Evolutionary conservation across 192 early-diverging fungal species (phyloP), one percentile per base, ranked within the genome.

Genomic region (Pilaira anomala): DNA sequence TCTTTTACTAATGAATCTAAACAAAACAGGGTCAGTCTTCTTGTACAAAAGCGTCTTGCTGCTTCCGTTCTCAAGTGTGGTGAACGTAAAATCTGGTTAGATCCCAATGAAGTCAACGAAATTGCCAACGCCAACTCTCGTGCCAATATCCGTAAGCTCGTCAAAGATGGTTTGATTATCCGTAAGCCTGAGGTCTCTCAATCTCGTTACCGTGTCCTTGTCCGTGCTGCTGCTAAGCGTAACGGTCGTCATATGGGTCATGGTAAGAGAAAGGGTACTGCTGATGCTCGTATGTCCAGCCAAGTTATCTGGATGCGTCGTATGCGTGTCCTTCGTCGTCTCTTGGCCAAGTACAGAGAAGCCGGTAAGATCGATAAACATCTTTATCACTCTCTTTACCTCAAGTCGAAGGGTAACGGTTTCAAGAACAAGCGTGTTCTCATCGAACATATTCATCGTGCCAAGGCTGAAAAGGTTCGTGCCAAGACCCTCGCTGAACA

Each of bases 361-460:
- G 77, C 89, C 73, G 91, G 90, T 71, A 98, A 98, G 90, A 97
- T 98, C 68, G 95, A 98, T 84, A 85, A 88, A 73, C 95, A 97
- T 86, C 85, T 98, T 88, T 89, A 86, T 50, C 96, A 95, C 83
- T 78, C 83, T 73, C 85, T 98, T 71, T 98, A 98, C 88, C 77
- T 95, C 76, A 97, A 96, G 88, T 84, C 93, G 63, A 98, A 98
- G 92, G 96, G 96, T 96, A 97, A 96, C 83, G 93, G 93, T 63
- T 98, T 98, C 87, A 98, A 98, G 91, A 98, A 96, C 93, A 98
- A 98, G 91, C 91, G 96, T 82, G 96, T 98, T 65, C 78, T 98
- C 48, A 98, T 98, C 93, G 96, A 98, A 83, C 92, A 92, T 83
- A 98, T 98, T 82, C 94, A 97, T 88, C 96, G 95, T 87, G 92